Base-by-base conservation (phyloP, 306 rosid genomes). In the Pueraria montana region DNA sequence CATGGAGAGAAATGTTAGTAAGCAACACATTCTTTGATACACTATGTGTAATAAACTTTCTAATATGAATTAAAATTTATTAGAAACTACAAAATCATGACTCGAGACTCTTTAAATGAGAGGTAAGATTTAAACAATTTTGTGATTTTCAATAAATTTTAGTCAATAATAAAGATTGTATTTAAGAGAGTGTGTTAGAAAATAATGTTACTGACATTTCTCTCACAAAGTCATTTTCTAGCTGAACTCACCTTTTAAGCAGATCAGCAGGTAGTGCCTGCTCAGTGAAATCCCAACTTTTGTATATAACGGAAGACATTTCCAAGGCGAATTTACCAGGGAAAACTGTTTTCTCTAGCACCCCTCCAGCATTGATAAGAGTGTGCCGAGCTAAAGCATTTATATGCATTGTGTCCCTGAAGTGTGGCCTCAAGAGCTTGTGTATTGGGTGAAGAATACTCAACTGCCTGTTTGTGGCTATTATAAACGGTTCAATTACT, bases 261-360 rank as follows among this genome's bases (percentile, higher is more conserved):
- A 96, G 89, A 90, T 96, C 91, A 77, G 84, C 83, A 24, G 99
- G 98, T 18, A 94, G 85, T 14, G 97, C 93, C 53, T 96, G 99
- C 18, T 94, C 95, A 0, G 92, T 82, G 83, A 96, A 90, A 2
- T 88, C 95, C 99, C 99, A 96, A 66, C 87, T 83, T 82, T 88
- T 89, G 49, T 96, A 96, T 38, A 94, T 27, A 30, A 76, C 74
- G 30, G 97, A 62, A 0, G 98, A 96, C 94, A 96, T 87, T 87
- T 96, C 99, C 94, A 96, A 8, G 62, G 99, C 89, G 10, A 50
- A 96, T 82, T 64, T 88, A 40, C 89, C 96, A 11, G 98, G 98
- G 79, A 96, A 96, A 71, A 96, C 98, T 17, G 99, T 96, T 74
- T 11, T 88, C 91, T 96, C 99, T 3, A 96, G 92, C n/a, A 94